These are phyloP conservation scores for Insectozyma bohioensis DNA, from an alignment of 1,139 yeast genomes.

Conservation along the genomic window DNA sequence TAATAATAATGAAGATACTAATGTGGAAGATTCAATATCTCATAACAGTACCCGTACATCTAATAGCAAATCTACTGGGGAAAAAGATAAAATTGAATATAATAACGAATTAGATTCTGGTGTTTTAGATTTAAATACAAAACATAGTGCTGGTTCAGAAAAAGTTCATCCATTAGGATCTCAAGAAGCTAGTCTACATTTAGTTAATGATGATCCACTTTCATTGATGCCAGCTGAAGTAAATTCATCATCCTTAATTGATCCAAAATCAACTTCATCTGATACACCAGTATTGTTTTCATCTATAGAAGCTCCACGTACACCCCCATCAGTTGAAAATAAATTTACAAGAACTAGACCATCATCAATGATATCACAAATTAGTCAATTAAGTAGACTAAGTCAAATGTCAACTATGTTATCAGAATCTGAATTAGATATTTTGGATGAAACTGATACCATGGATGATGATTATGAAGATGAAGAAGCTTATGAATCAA, in stretches of 20 bases:
- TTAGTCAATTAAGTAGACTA: slow-evolving; percentile 53
- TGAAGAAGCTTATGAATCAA: slow-evolving; percentile 33
- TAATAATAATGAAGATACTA: slow-evolving; percentile 1
- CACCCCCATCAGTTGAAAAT: slow-evolving; percentile 13
- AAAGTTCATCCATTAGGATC: no score
- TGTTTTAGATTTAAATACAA: no score
- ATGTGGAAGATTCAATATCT: slow-evolving; percentile 11
- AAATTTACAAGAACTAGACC: slow-evolving; percentile 47
- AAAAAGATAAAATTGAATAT: slow-evolving; percentile 5
- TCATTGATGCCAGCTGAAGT: not conserved
- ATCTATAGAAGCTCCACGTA: slow-evolving; percentile 8
- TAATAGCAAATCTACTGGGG: slow-evolving; percentile 9
- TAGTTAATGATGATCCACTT: not conserved
- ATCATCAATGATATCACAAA: slow-evolving; percentile 64
- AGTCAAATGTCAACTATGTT: slow-evolving; percentile 58
- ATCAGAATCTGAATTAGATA: slow-evolving; percentile 46
- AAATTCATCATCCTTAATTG: slow-evolving; percentile 1
- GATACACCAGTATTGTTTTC: no score
- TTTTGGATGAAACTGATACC: slow-evolving; percentile 47
- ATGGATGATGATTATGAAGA: slow-evolving; percentile 44
- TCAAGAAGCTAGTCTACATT: no score
- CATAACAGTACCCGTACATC: slow-evolving; percentile 10
- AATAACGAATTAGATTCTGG: no score
- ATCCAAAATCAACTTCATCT: not conserved
- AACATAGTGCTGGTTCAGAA: no score